Evolutionary conservation across 2,329 filamentous ascomycete species (phyloP).

Genomic region (Penicillium nordicum): DNA sequence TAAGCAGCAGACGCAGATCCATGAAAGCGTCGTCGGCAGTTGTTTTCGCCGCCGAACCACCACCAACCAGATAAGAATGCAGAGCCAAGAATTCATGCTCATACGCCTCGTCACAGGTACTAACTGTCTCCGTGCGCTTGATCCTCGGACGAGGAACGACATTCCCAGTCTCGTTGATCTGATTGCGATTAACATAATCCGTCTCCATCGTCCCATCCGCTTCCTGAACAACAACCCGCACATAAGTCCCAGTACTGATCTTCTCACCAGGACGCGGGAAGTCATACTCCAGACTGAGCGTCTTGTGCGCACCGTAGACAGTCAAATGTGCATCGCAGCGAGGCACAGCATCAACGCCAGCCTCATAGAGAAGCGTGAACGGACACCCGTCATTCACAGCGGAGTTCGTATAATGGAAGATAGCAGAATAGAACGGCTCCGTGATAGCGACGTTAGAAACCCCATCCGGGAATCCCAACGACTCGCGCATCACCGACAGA

Average conservation of each 20-base stretch:
- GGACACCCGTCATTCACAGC: slow-evolving; percentile 16
- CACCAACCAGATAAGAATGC: slow-evolving; percentile 34
- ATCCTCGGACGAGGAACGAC: not conserved
- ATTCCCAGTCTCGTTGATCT: not conserved
- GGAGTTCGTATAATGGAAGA: slow-evolving; percentile 33
- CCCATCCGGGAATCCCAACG: slow-evolving; percentile 49
- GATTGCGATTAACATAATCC: not conserved
- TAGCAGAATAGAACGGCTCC: slow-evolving; percentile 41
- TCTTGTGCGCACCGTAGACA: slow-evolving; percentile 54
- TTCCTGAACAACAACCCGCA: slow-evolving; percentile 45
- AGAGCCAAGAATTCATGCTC: slow-evolving; percentile 36
- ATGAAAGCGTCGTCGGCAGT: slow-evolving; percentile 35
- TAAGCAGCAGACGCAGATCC: slow-evolving; percentile 36
- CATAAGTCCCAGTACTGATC: slow-evolving; percentile 51
- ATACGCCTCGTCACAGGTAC: slow-evolving; percentile 39
- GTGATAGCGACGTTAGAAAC: slow-evolving; percentile 46
- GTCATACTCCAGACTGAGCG: slow-evolving; percentile 54
- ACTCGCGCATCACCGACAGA: slow-evolving; percentile 54
- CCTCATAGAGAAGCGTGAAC: slow-evolving; percentile 58
- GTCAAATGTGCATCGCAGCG: slow-evolving; percentile 37
- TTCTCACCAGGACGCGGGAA: slow-evolving; percentile 46
- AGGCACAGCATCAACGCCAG: slow-evolving; percentile 53
- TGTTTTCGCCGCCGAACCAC: slow-evolving; percentile 30
- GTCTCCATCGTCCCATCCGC: slow-evolving; percentile 11
- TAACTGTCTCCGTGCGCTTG: slow-evolving; percentile 29